Conservation (phyloP, 2,329 filamentous ascomycete genomes). For the Pseudogymnoascus sp. region DNA sequence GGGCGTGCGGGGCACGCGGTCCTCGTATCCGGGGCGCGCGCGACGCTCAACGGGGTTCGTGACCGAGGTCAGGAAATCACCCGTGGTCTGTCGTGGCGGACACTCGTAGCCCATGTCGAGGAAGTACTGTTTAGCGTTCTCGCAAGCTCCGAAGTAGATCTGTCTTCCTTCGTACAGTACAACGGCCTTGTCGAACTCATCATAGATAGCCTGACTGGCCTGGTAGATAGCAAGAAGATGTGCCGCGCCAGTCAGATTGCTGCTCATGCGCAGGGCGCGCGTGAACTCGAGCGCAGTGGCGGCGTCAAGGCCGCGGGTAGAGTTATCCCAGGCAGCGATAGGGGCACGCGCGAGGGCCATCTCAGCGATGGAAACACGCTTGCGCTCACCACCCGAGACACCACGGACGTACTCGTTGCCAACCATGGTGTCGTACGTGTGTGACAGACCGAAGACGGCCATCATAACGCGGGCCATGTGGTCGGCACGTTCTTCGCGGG, state of each 20-base stretch:
- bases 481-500: slow-evolving; percentile 41
- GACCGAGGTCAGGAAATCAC: slow-evolving; percentile 72
- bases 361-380: slow-evolving; percentile 76
- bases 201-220: slow-evolving; percentile 60
- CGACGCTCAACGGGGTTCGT: slow-evolving; percentile 54
- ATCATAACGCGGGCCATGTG: slow-evolving; percentile 49
- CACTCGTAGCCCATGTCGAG: slow-evolving; percentile 61
- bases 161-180: slow-evolving; percentile 61
- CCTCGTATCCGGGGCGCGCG: slow-evolving; percentile 46
- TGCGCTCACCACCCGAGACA: slow-evolving; percentile 62
- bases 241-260: slow-evolving; percentile 55
- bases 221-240: slow-evolving; percentile 66
- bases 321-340: slow-evolving; percentile 22
- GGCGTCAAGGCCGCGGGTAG: slow-evolving; percentile 63
- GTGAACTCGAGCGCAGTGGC: slow-evolving; percentile 68
- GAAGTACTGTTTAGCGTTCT: slow-evolving; percentile 61
- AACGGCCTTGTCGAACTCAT: slow-evolving; percentile 61
- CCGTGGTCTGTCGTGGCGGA: slow-evolving; percentile 43
- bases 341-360: slow-evolving; percentile 52
- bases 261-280: slow-evolving; percentile 53
- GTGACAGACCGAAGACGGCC: slow-evolving; percentile 62
- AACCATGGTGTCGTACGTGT: slow-evolving; percentile 64
- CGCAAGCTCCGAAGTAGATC: slow-evolving; percentile 61
- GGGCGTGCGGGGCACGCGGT: slow-evolving; percentile 46
- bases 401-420: slow-evolving; percentile 66